Conservation (phyloP, 202 grass and related monocot genomes). For the Zizania palustris region DNA sequence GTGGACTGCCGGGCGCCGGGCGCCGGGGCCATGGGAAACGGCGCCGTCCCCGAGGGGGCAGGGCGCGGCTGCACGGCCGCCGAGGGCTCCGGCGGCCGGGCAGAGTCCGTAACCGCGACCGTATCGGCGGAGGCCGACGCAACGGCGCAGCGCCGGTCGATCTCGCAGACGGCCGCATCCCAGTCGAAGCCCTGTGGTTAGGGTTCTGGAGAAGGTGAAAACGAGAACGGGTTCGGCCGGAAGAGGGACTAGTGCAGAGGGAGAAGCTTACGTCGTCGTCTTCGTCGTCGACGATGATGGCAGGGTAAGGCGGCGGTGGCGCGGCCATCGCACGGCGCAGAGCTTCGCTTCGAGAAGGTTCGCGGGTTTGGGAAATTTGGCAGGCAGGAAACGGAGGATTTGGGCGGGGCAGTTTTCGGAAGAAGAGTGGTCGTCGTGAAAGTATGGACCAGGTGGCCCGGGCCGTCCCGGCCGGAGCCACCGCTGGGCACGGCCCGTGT, state of each 20-base stretch:
- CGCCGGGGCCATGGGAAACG: background rate
- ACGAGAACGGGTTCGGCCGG: background rate
- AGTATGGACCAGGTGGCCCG: too few species aligned
- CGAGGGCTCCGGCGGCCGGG: constrained; percentile 16
- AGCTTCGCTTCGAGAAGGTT: constrained; percentile 19
- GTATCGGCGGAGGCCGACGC: constrained; percentile 32
- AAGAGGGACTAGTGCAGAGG: background rate
- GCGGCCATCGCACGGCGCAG: constrained; percentile 23
- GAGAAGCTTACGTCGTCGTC: constrained; percentile 59
- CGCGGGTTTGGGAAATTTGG: constrained; percentile 13
- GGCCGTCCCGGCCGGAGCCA: too few species aligned
- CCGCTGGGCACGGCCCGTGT: too few species aligned
- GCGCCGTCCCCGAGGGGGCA: constrained; percentile 21
- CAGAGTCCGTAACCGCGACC: background rate
- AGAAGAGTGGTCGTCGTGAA: too few species aligned
- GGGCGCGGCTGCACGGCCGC: background rate
- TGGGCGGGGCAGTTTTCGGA: constrained; percentile 32
- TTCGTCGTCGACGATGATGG: constrained; percentile 36
- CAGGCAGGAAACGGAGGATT: background rate
- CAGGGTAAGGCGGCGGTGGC: constrained; percentile 5
- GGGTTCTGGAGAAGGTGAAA: constrained; percentile 40
- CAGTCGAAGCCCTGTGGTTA: constrained; percentile 68
- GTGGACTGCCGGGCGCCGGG: constrained; percentile 62
- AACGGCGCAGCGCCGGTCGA: constrained; percentile 56
- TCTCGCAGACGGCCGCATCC: constrained; percentile 74